Evolutionary conservation across 352 stramenopile genomes (phyloP).

Genomic region (Detonula confervacea): DNA sequence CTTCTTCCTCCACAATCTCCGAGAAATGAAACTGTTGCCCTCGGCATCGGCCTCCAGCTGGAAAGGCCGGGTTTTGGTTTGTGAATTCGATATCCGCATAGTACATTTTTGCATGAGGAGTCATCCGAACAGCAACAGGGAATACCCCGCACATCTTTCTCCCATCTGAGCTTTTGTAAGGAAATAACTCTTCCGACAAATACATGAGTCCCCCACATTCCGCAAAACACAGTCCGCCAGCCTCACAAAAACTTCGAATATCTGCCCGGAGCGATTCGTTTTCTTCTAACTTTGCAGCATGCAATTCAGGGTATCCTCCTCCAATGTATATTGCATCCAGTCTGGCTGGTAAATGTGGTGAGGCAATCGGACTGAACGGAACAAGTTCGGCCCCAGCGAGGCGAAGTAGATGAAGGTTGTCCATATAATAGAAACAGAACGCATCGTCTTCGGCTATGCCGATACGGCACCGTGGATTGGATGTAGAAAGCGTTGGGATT

Average conservation of each 20-base stretch:
- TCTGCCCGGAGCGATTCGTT: conserved; percentile 36
- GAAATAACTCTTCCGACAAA: conserved; percentile 16
- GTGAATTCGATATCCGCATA: not conserved
- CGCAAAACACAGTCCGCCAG: conserved; percentile 36
- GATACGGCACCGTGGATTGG: not conserved
- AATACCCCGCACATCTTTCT: conserved; percentile 28
- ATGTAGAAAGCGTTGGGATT: not conserved
- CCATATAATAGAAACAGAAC: not conserved
- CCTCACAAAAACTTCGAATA: conserved; percentile 20
- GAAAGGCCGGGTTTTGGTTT: not conserved
- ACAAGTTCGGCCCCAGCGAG: conserved; percentile 15
- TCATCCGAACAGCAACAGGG: conserved; percentile 21
- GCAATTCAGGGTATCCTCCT: conserved; percentile 54
- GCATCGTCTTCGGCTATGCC: not conserved
- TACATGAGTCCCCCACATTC: conserved; percentile 59
- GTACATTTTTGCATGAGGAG: not conserved
- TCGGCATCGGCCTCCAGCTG: not conserved
- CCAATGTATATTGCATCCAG: conserved; percentile 55
- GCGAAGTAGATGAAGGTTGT: conserved; percentile 8
- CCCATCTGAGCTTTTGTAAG: not conserved
- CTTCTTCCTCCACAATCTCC: not conserved
- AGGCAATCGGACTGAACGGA: conserved; percentile 38
- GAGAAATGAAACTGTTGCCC: not conserved
- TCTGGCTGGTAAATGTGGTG: conserved; percentile 13
- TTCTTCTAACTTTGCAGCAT: conserved; percentile 27